Percentiles rank a stretch among this genome's conserved stretches.
These are phyloP conservation scores for Croton setiger DNA, from an alignment of 441 rosid species.

Conservation along the genomic window DNA sequence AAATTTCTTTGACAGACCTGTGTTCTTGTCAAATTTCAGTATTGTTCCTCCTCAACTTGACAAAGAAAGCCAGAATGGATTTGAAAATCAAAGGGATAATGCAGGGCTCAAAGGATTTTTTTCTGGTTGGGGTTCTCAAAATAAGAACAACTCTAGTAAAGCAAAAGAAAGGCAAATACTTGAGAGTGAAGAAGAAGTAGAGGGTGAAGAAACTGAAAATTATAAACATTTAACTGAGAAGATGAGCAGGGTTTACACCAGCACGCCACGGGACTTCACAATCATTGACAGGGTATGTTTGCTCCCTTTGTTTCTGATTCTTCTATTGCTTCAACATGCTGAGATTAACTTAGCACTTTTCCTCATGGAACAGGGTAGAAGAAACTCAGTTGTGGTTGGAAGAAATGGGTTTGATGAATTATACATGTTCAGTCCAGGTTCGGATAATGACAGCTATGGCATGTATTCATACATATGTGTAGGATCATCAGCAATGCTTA, in stretches of 20 bases:
- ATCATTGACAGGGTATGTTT: constrained; percentile 66
- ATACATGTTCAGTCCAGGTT: constrained; percentile 84
- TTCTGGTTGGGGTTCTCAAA: constrained; percentile 15
- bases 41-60: constrained; percentile 44
- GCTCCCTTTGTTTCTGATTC: background rate
- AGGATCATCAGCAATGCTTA: constrained; percentile 68
- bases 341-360: background rate
- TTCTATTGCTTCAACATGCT: background rate
- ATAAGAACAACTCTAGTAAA: constrained; percentile 16
- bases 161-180: background rate
- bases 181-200: constrained; percentile 34
- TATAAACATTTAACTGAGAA: constrained; percentile 60
- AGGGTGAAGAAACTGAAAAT: constrained; percentile 63
- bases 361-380: constrained; percentile 56
- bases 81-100: constrained; percentile 25
- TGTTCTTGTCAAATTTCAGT: constrained; percentile 36
- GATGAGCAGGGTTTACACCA: constrained; percentile 78
- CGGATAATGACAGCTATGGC: constrained; percentile 57
- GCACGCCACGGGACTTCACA: constrained; percentile 67
- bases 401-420: constrained; percentile 72
- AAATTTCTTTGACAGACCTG: constrained; percentile 40
- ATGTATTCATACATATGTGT: constrained; percentile 68
- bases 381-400: constrained; percentile 70
- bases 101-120: constrained; percentile 21
- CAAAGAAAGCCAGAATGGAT: constrained; percentile 17